Conservation (phyloP, 1,284 basidiomycete species). For the Blastosporella zonata region DNA sequence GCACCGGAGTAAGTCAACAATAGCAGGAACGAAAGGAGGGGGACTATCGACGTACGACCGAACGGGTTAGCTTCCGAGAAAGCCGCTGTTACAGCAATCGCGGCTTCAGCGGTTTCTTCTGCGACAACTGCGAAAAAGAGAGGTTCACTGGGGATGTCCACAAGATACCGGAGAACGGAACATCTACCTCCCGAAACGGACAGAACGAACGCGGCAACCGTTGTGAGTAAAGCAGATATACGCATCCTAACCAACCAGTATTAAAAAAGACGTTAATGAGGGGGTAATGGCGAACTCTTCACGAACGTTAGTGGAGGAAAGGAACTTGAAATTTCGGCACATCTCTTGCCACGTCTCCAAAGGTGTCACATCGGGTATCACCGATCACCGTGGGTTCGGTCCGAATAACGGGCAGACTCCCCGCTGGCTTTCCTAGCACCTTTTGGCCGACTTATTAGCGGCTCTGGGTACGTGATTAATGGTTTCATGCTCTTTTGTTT, state of each 20-base stretch:
- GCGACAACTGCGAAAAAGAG: slow-evolving; percentile 20
- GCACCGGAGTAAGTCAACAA: slow-evolving; percentile 17
- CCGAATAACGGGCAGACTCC: no score
- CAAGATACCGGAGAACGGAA: slow-evolving; percentile 10
- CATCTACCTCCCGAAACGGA: slow-evolving; percentile 27
- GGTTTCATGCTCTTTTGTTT: no score
- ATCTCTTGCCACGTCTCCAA: slow-evolving; percentile 13
- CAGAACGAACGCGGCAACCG: slow-evolving; percentile 27
- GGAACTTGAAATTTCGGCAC: background rate
- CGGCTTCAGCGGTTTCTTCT: slow-evolving; percentile 29
- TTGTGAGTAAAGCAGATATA: slow-evolving; percentile 28
- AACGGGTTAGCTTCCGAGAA: slow-evolving; percentile 81
- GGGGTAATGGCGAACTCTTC: background rate
- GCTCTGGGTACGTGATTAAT: no score
- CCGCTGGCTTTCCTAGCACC: no score
- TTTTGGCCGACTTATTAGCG: no score
- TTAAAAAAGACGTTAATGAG: background rate
- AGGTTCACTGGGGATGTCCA: slow-evolving; percentile 3
- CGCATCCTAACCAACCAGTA: slow-evolving; percentile 33
- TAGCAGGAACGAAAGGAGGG: background rate
- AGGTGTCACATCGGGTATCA: slow-evolving; percentile 1
- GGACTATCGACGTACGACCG: slow-evolving; percentile 59
- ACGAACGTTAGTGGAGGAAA: background rate
- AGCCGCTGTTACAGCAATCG: slow-evolving; percentile 56
- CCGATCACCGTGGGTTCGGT: no score